Evolutionary conservation across 2,329 filamentous ascomycete species (phyloP).

Genomic region (Spiromastix sp.): DNA sequence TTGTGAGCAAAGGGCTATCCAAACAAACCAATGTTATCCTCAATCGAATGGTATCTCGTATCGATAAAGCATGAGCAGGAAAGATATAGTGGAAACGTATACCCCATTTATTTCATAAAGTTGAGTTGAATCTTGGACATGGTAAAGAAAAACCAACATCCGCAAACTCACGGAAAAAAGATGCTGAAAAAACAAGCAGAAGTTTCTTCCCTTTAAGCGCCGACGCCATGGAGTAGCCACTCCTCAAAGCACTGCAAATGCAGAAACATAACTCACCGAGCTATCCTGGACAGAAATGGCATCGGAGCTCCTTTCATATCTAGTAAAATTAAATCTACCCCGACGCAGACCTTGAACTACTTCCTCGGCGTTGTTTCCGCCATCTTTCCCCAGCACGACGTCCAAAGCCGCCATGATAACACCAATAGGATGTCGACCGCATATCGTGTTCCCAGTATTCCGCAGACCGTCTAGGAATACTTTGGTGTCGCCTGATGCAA

Average conservation of each 20-base stretch:
- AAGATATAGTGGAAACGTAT: too few relatives aligned
- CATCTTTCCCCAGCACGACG: slow-evolving; percentile 37
- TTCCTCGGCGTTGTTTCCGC: slow-evolving; percentile 9
- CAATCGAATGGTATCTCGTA: too few relatives aligned
- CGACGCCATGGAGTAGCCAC: too few relatives aligned
- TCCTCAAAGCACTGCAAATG: slow-evolving; percentile 62
- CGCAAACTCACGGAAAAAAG: too few relatives aligned
- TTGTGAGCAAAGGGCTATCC: too few relatives aligned
- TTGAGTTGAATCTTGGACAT: too few relatives aligned
- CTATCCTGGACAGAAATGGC: slow-evolving; percentile 58
- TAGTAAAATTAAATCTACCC: slow-evolving; percentile 63
- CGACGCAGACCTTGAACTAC: slow-evolving; percentile 16
- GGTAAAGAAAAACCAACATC: too few relatives aligned
- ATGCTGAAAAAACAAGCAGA: too few relatives aligned
- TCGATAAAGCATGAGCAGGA: too few relatives aligned
- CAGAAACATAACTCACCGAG: slow-evolving; percentile 92
- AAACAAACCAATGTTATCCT: too few relatives aligned
- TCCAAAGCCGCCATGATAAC: slow-evolving; percentile 85
- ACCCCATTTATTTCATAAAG: too few relatives aligned
- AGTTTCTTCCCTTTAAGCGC: too few relatives aligned
- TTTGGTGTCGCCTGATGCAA: slow-evolving; percentile 64
- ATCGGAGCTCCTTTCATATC: slow-evolving; percentile 78
- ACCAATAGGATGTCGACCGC: slow-evolving; percentile 88
- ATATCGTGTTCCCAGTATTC: slow-evolving; percentile 80
- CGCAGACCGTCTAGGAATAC: slow-evolving; percentile 59